Conservation (phyloP, 768 basidiomycete genomes). For the Leccinum subtestaceum region DNA sequence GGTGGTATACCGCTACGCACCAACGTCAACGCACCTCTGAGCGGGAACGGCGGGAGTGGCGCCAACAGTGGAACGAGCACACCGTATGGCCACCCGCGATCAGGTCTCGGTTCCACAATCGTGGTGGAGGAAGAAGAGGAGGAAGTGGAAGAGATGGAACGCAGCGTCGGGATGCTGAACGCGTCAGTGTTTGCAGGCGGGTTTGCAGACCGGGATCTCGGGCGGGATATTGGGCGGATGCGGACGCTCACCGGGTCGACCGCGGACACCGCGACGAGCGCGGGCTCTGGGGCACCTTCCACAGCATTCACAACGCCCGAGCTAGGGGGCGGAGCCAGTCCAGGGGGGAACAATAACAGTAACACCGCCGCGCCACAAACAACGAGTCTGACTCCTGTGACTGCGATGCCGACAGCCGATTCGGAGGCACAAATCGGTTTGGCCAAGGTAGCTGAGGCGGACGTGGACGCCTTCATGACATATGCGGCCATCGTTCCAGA, state of each 20-base stretch:
- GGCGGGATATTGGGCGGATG: conserved; percentile 40
- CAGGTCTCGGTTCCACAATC: conserved; percentile 51
- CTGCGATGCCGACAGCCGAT: conserved; percentile 68
- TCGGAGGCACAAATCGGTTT: conserved; percentile 72
- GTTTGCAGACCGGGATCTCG: conserved; percentile 42
- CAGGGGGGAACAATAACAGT: conserved; percentile 32
- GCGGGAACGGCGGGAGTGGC: conserved; percentile 41
- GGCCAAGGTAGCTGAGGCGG: conserved; percentile 80
- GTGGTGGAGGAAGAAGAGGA: conserved; percentile 78
- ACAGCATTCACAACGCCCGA: conserved; percentile 66
- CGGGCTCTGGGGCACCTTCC: conserved; percentile 40
- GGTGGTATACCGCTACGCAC: conserved; percentile 60
- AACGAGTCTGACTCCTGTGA: conserved; percentile 65
- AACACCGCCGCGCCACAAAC: conserved; percentile 38
- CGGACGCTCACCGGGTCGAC: conserved; percentile 56
- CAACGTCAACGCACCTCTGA: conserved; percentile 46
- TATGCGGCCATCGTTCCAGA: conserved; percentile 86
- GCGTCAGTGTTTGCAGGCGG: conserved; percentile 35
- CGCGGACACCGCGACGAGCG: conserved; percentile 31
- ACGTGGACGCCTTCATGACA: conserved; percentile 79
- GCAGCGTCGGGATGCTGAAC: conserved; percentile 25
- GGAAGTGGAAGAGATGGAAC: conserved; percentile 59
- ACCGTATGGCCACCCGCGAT: conserved; percentile 54
- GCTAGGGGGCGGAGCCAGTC: conserved; percentile 34
- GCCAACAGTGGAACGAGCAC: conserved; percentile 68